Base-by-base conservation (phyloP, 176 grass and related monocot species). In the Hordeum marinum region DNA sequence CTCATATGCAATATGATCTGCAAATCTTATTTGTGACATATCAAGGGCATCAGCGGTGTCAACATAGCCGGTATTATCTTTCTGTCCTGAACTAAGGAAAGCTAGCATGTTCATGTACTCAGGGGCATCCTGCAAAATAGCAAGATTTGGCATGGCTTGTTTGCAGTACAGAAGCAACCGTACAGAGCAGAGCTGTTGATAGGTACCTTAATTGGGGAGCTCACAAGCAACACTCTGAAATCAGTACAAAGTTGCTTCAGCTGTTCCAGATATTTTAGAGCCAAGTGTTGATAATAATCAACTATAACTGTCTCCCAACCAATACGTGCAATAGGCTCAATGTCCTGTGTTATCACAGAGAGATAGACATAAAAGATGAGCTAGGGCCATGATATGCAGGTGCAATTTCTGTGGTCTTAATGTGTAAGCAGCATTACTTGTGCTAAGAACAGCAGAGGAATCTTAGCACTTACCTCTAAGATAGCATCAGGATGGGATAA, bases 231-330 rank as follows among this genome's bases (percentile, higher is more conserved):
- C 64, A 94, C 66, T 67, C 90, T 89, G 74, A 89, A 94, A 83
- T 90, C 79, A 79, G 86, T 65, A 46, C 82, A 85, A 59, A 94
- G 78, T 81, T 69, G 75, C 79, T 92, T 92, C 68, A 97, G 76
- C 54, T 89, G 76, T 87, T 86, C 73, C 13, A 94, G 72, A 71
- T 88, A 24, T 82, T 89, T 90, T 45, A 80, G 63, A 82, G 88
- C 52, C 31, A 63, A 89, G 69, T 85, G 86, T 74, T 91, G 88
- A 80, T 87, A 90, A 62, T 89, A 89, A 70, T 97, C 95, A 87
- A 97, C 75, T 43, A 97, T 72, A 46, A 97, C 63, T 37, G 92
- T 79, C 75, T 92, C 94, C 88, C 92, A 94, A 68, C 63, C 74
- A 84, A 92, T 85, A 72, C 24, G 48, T 32, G 83, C 78, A 84